Percentiles rank a stretch among this genome's conserved stretches.
Evolutionary conservation across 2,329 filamentous ascomycete genomes (phyloP).

Genomic region (Zalaria sp.): DNA sequence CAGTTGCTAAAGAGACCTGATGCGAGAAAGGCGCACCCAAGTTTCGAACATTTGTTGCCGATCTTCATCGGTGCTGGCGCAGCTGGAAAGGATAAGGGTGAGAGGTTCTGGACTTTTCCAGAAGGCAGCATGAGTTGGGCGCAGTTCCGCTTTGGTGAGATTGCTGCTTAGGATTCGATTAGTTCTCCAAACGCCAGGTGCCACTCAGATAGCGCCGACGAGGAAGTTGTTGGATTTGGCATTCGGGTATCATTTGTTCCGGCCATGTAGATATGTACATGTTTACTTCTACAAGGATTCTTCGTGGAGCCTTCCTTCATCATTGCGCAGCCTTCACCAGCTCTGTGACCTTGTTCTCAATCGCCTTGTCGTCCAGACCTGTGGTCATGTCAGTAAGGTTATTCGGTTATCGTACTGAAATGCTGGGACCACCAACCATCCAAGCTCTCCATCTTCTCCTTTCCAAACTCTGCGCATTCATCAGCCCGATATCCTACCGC

Average conservation of each 20-base stretch:
- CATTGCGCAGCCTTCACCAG: conserved; percentile 38
- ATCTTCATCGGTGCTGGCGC: conserved; percentile 35
- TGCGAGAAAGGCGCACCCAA: conserved; percentile 48
- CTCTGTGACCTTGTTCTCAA: conserved; percentile 52
- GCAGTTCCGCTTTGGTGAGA: conserved; percentile 17
- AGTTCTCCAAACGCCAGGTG: too few relatives aligned
- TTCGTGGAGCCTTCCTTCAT: conserved; percentile 6
- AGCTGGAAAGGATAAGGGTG: conserved; percentile 16
- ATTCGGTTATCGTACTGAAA: background rate
- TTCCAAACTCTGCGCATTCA: conserved; percentile 42
- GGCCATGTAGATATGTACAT: conserved; percentile 2
- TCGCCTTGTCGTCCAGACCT: conserved; percentile 57
- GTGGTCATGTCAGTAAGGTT: conserved; percentile 6
- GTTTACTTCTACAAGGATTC: background rate
- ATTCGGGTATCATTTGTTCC: conserved; percentile 1
- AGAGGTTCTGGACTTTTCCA: conserved; percentile 18
- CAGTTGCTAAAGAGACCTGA: conserved; percentile 26
- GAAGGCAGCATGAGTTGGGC: conserved; percentile 22
- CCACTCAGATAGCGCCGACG: too few relatives aligned
- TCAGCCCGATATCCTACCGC: conserved; percentile 3
- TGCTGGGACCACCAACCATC: conserved; percentile 31
- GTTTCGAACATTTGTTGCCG: conserved; percentile 48
- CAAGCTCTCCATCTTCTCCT: conserved; percentile 51
- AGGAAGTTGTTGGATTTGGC: background rate
- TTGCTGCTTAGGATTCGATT: background rate